A percentile compares a stretch with the other conserved stretches of the same genome.
Conservation (phyloP, 495 filamentous ascomycete species). For the Penicillium robsamsonii region DNA sequence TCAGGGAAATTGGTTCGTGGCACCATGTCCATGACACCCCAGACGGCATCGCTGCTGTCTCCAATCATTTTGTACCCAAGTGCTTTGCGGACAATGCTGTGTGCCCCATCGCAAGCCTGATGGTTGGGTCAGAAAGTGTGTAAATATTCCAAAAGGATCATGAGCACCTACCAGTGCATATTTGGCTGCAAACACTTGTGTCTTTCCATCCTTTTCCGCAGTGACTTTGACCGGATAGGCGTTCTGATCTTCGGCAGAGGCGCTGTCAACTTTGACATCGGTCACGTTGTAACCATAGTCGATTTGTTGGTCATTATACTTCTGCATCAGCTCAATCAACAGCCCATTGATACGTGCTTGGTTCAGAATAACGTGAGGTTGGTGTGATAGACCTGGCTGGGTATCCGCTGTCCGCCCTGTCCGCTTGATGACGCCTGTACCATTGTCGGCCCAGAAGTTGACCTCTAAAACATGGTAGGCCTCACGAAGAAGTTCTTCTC, state of each 20-base stretch:
- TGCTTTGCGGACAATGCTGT: conserved; percentile 63
- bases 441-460: conserved; percentile 56
- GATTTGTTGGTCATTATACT: conserved; percentile 47
- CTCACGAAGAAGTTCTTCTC: conserved; percentile 68
- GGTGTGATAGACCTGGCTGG: conserved; percentile 61
- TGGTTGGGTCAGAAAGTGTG: neutral
- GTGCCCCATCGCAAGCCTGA: conserved; percentile 76
- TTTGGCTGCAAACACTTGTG: conserved; percentile 58
- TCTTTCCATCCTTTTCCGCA: conserved; percentile 50
- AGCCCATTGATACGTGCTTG: conserved; percentile 71
- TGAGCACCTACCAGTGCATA: conserved; percentile 60
- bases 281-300: conserved; percentile 62
- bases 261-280: conserved; percentile 52
- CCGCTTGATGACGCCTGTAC: conserved; percentile 46
- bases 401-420: conserved; percentile 58
- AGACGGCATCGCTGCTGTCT: conserved; percentile 70
- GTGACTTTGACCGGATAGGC: conserved; percentile 54
- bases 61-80: conserved; percentile 72
- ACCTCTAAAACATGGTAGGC: conserved; percentile 70
- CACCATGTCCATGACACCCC: conserved; percentile 83
- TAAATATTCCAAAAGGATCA: neutral
- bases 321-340: conserved; percentile 52
- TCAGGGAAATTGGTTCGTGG: conserved; percentile 78
- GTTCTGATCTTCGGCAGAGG: conserved; percentile 34
- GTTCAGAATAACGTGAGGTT: conserved; percentile 74